phyloP scores from a whole-genome alignment of 2,329 filamentous ascomycete species.

The Zymoseptoria tritici region DNA sequence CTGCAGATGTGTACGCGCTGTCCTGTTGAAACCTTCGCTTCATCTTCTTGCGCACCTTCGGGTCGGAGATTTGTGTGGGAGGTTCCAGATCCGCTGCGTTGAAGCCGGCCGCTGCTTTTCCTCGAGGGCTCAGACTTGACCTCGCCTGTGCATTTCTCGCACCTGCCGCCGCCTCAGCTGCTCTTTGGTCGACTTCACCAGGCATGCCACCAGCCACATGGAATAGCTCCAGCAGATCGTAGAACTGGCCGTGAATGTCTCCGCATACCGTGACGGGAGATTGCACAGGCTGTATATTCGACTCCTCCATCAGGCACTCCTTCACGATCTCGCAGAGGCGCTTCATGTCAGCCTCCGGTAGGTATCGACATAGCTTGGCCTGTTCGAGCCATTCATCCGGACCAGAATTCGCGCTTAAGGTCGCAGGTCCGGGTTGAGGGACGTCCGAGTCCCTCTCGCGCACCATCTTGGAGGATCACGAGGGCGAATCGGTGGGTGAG shows the following conservation, averaged over 20 bases:
- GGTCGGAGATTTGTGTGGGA: conserved; percentile 78
- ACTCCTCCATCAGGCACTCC: conserved; percentile 98
- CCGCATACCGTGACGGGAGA: conserved; percentile 96
- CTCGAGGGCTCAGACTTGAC: conserved; percentile 15
- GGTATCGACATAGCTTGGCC: conserved; percentile 93
- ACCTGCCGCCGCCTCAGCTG: conserved; percentile 14
- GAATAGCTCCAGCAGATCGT: conserved; percentile 94
- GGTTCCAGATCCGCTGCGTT: conserved; percentile 89
- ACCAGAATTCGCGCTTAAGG: conserved; percentile 72
- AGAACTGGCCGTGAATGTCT: conserved; percentile 98
- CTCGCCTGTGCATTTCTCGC: conserved; percentile 13
- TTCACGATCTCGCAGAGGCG: conserved; percentile 98
- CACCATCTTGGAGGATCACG: conserved; percentile 32
- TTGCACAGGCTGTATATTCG: conserved; percentile 95
- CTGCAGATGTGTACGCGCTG: conserved; percentile 46
- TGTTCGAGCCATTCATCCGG: conserved; percentile 95
- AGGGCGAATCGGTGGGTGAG: conserved; percentile 2
- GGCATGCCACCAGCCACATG: conserved; percentile 95
- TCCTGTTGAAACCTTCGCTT: conserved; percentile 48
- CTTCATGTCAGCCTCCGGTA: conserved; percentile 96
- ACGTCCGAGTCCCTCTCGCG: conserved; percentile 49
- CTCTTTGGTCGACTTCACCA: conserved; percentile 49
- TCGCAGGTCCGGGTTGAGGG: conserved; percentile 85
- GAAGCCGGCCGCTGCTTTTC: conserved; percentile 51
- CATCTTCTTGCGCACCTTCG: conserved; percentile 79